Conservation (phyloP, 2,329 filamentous ascomycete genomes). For the Fusarium tjaetaba region DNA sequence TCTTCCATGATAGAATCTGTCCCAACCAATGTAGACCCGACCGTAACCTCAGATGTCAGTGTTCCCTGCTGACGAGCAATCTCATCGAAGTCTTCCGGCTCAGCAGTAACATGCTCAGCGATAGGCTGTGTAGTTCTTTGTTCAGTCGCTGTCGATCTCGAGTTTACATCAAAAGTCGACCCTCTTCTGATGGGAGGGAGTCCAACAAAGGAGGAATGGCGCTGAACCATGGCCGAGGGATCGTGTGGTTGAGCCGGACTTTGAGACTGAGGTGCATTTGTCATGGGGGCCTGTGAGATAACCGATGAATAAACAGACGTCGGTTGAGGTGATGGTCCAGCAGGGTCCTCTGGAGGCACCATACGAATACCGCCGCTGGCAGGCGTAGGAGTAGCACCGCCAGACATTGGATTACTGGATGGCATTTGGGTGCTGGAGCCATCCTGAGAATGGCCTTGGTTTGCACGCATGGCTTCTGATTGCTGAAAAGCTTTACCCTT, state of each 20-base stretch:
- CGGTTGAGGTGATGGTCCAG: slow-evolving; percentile 13
- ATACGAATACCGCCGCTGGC: slow-evolving; percentile 34
- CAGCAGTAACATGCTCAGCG: slow-evolving; percentile 46
- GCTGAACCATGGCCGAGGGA: slow-evolving; percentile 47
- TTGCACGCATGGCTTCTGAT: slow-evolving; percentile 12
- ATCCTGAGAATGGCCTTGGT: slow-evolving; percentile 3
- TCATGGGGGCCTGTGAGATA: not conserved
- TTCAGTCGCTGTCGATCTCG: slow-evolving; percentile 46
- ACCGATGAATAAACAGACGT: slow-evolving; percentile 1
- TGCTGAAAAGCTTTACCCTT: slow-evolving; percentile 20
- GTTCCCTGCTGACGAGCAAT: slow-evolving; percentile 30
- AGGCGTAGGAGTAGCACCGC: slow-evolving; percentile 22
- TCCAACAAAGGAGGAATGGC: slow-evolving; percentile 63
- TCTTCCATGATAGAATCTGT: slow-evolving; percentile 29
- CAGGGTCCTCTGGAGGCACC: slow-evolving; percentile 30
- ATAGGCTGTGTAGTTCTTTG: slow-evolving; percentile 49
- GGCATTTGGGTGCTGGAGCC: not conserved
- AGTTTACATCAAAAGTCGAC: slow-evolving; percentile 63
- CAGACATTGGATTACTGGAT: slow-evolving; percentile 17
- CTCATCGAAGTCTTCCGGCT: slow-evolving; percentile 44
- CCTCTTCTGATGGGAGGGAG: slow-evolving; percentile 67
- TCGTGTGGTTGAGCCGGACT: slow-evolving; percentile 4
- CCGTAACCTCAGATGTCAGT: slow-evolving; percentile 33
- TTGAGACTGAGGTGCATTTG: slow-evolving; percentile 17
- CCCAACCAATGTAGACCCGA: slow-evolving; percentile 34